Evolutionary conservation across 257 asterid species (phyloP).

Genomic region (Capsicum pubescens): DNA sequence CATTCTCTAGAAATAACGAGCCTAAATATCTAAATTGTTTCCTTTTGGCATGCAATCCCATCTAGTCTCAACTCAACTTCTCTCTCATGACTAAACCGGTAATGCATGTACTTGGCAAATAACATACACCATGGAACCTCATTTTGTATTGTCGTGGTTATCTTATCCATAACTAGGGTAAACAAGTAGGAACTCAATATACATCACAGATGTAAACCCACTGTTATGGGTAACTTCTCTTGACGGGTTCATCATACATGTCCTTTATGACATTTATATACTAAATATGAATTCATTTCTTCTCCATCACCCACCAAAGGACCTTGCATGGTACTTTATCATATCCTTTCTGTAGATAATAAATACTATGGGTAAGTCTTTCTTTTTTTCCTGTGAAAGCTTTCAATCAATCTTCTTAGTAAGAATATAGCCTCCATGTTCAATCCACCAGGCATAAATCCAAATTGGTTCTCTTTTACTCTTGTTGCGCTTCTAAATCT

Average conservation of each 20-base stretch:
- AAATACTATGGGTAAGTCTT: not conserved
- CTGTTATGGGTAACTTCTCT: not conserved
- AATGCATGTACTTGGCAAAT: not conserved
- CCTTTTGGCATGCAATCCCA: no score
- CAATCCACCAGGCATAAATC: not conserved
- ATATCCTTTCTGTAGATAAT: not conserved
- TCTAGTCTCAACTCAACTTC: no score
- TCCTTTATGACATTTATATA: not conserved
- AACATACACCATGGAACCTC: not conserved
- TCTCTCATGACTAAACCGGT: no score
- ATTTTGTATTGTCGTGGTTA: not conserved
- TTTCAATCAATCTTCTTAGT: not conserved
- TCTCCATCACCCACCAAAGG: not conserved
- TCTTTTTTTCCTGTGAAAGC: not conserved
- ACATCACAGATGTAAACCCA: not conserved
- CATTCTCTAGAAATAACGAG: no score
- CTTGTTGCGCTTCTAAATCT: not conserved
- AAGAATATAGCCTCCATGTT: not conserved
- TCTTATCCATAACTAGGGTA: not conserved
- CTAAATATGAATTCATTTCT: not conserved
- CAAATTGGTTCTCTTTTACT: not conserved
- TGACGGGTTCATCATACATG: not conserved
- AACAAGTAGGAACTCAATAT: not conserved
- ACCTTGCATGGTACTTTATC: not conserved
- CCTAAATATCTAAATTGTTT: no score